Conservation (phyloP, 2,329 filamentous ascomycete species). For the Helicocarpus griseus region DNA sequence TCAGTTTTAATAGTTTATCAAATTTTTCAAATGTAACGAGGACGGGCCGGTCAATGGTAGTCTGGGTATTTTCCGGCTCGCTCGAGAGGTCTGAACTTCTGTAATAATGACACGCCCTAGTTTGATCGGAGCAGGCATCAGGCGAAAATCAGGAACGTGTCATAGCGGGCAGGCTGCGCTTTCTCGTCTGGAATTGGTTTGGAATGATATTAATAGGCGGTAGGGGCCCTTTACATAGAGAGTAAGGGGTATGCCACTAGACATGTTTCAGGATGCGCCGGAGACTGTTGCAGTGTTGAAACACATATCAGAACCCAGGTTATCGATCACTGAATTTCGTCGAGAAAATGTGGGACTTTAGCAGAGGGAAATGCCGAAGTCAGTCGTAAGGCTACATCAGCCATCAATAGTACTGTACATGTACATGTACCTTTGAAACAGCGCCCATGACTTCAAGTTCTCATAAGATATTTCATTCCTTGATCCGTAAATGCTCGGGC, state of each 20-base stretch:
- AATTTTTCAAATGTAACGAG: too few species aligned
- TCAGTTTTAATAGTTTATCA: too few species aligned
- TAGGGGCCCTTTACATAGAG: neutral
- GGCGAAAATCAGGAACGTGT: conserved; percentile 9
- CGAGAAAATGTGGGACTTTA: conserved; percentile 5
- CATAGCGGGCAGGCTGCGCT: conserved; percentile 9
- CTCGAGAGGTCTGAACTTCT: too few species aligned
- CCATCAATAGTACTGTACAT: too few species aligned
- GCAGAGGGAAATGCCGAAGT: neutral
- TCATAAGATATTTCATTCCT: neutral
- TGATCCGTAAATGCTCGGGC: neutral
- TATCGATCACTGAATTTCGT: too few species aligned
- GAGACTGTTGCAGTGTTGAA: conserved; percentile 4
- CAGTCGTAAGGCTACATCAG: too few species aligned
- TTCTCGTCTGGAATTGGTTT: conserved; percentile 10
- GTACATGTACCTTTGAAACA: too few species aligned
- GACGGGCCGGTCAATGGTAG: too few species aligned
- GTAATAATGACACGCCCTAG: conserved; percentile 1
- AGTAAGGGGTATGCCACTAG: neutral
- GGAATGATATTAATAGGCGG: neutral
- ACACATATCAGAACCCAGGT: neutral
- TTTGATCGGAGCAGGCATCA: conserved; percentile 12
- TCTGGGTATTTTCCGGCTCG: neutral
- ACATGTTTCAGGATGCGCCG: conserved; percentile 5
- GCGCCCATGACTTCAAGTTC: neutral